These are phyloP conservation scores for Pascua guehoae DNA, from an alignment of 1,284 basidiomycete genomes.

Conservation along the genomic window DNA sequence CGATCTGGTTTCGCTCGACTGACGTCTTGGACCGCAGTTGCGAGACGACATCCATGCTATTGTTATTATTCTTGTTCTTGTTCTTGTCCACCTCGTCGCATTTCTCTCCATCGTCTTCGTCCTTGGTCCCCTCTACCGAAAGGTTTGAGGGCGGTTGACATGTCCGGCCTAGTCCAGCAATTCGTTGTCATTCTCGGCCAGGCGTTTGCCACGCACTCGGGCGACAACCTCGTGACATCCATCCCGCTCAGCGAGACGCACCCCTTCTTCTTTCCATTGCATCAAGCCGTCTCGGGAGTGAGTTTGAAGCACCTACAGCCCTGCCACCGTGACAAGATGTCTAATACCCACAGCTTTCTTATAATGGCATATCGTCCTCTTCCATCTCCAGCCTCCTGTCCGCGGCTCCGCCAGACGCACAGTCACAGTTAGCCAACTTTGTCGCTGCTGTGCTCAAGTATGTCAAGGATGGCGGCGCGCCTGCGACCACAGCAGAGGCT, in stretches of 20 bases:
- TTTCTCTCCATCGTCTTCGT: no score
- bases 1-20: no score
- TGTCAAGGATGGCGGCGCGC: not conserved
- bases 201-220: constrained; percentile 15
- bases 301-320: not conserved
- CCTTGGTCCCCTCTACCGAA: no score
- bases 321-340: not conserved
- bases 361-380: not conserved
- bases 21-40: no score
- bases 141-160: not conserved
- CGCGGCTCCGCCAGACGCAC: not conserved
- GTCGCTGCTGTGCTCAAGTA: not conserved
- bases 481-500: not conserved
- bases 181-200: constrained; percentile 19
- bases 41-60: no score
- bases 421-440: not conserved
- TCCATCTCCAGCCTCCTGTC: not conserved
- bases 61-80: no score
- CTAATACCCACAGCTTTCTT: not conserved
- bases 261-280: constrained; percentile 28
- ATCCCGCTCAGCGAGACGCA: constrained; percentile 27
- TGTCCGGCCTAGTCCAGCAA: constrained; percentile 19
- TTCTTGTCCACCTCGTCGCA: no score
- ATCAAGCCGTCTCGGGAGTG: constrained; percentile 20
- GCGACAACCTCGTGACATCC: constrained; percentile 21